Evolutionary conservation across 257 asterid species (phyloP).

Genomic region (Gardenia jasminoides): DNA sequence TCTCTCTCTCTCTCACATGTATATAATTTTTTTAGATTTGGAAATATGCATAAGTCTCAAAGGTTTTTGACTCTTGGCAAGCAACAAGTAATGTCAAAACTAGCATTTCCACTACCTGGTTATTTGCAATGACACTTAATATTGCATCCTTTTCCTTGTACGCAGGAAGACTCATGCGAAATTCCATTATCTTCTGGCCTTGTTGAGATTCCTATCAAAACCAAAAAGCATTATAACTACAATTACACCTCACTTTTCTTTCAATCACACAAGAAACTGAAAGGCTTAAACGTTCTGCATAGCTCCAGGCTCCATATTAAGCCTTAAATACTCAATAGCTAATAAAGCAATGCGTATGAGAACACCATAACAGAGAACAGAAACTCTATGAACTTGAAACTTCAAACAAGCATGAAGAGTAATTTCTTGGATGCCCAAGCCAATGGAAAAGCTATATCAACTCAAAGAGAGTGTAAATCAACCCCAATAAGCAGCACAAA

Average conservation of each 20-base stretch:
- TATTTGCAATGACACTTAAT: slow-evolving; percentile 66
- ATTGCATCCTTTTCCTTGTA: slow-evolving; percentile 75
- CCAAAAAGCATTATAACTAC: slow-evolving; percentile 8
- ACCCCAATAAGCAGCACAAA: neutral
- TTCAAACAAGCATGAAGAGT: neutral
- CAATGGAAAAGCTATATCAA: neutral
- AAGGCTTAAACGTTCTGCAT: neutral
- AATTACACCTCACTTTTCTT: slow-evolving; percentile 9
- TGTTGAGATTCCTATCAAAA: slow-evolving; percentile 63
- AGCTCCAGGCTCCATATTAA: neutral
- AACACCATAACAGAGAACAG: neutral
- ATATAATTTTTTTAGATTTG: too few relatives aligned
- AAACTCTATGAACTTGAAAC: neutral
- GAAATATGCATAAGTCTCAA: neutral
- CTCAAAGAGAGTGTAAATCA: neutral
- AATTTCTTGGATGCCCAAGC: neutral
- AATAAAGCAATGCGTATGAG: neutral
- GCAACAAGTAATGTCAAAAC: neutral
- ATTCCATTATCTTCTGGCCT: slow-evolving; percentile 72
- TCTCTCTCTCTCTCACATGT: neutral
- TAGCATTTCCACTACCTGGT: slow-evolving; percentile 55
- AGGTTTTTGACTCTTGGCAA: neutral
- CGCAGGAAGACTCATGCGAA: slow-evolving; percentile 78
- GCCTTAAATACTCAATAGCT: neutral
- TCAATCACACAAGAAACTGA: slow-evolving; percentile 17